Evolutionary conservation across 441 rosid genomes (phyloP).

Genomic region (Brassica hybrid): DNA sequence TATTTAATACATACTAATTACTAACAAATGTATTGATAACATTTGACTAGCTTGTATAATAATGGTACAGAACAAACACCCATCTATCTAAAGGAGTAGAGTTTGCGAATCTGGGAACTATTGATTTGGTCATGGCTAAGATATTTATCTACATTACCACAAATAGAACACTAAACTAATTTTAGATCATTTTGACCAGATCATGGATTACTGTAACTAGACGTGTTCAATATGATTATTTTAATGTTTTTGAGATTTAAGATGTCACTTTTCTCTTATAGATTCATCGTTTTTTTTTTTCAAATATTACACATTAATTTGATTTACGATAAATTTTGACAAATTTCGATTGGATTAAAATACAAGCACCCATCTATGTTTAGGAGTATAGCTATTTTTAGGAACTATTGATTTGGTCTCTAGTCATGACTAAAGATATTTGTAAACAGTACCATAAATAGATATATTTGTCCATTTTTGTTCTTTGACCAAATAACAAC

Average conservation of each 20-base stretch:
- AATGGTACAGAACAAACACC: not conserved
- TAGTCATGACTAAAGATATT: not conserved
- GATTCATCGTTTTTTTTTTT: not conserved
- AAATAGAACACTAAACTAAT: not conserved
- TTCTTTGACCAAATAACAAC: conserved; percentile 10
- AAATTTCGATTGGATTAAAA: not conserved
- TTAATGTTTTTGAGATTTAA: not conserved
- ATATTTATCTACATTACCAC: not conserved
- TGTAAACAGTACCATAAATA: not conserved
- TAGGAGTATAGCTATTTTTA: not conserved
- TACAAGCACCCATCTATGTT: not conserved
- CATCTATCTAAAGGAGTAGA: not conserved
- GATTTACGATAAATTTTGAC: not conserved
- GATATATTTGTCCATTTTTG: not conserved
- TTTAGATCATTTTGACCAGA: not conserved
- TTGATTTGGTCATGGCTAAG: not conserved
- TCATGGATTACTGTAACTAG: not conserved
- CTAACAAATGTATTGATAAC: not conserved
- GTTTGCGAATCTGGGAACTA: not conserved
- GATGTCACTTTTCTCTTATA: not conserved
- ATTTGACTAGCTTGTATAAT: not conserved
- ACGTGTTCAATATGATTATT: not conserved
- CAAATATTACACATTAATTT: not conserved
- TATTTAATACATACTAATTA: not conserved
- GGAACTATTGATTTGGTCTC: not conserved